Evolutionary conservation across 352 stramenopile species (phyloP).

Genomic region (Phytopythium sindhum): DNA sequence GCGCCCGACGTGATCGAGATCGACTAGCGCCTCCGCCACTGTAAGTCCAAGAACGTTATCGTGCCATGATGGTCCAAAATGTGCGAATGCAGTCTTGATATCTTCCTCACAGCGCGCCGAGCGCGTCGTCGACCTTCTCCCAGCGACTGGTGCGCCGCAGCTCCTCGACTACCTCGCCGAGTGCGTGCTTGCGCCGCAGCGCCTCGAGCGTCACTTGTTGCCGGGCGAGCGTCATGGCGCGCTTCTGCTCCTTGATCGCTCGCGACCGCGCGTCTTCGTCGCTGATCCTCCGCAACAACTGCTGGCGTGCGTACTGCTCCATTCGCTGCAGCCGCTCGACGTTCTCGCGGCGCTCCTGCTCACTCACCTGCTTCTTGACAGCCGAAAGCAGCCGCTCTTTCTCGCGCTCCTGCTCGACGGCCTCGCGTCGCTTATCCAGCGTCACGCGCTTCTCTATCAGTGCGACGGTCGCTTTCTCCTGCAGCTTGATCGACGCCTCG

Average conservation of each 20-base stretch:
- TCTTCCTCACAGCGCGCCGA: slow-evolving; percentile 45
- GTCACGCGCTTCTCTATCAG: slow-evolving; percentile 21
- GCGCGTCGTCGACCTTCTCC: slow-evolving; percentile 75
- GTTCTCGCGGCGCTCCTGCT: slow-evolving; percentile 63
- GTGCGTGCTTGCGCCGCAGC: slow-evolving; percentile 65
- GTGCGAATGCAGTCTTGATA: neutral
- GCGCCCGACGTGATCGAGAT: slow-evolving; percentile 36
- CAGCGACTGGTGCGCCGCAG: slow-evolving; percentile 62
- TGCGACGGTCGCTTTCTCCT: slow-evolving; percentile 30
- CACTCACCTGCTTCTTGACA: slow-evolving; percentile 50
- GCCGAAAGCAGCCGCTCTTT: slow-evolving; percentile 43
- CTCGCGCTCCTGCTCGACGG: slow-evolving; percentile 36
- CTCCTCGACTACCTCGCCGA: slow-evolving; percentile 63
- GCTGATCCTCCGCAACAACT: slow-evolving; percentile 52
- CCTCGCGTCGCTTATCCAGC: slow-evolving; percentile 27
- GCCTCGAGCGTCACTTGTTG: slow-evolving; percentile 64
- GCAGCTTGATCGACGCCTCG: slow-evolving; percentile 40
- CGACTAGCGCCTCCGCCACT: slow-evolving; percentile 13
- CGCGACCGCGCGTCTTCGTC: slow-evolving; percentile 57
- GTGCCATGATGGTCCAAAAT: neutral
- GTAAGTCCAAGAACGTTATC: neutral
- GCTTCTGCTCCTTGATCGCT: slow-evolving; percentile 61
- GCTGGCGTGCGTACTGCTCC: slow-evolving; percentile 59
- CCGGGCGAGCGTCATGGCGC: slow-evolving; percentile 46
- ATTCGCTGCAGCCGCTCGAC: slow-evolving; percentile 73